phyloP scores from a whole-genome alignment of 257 asterid species.

The Solanum clarkiae region DNA sequence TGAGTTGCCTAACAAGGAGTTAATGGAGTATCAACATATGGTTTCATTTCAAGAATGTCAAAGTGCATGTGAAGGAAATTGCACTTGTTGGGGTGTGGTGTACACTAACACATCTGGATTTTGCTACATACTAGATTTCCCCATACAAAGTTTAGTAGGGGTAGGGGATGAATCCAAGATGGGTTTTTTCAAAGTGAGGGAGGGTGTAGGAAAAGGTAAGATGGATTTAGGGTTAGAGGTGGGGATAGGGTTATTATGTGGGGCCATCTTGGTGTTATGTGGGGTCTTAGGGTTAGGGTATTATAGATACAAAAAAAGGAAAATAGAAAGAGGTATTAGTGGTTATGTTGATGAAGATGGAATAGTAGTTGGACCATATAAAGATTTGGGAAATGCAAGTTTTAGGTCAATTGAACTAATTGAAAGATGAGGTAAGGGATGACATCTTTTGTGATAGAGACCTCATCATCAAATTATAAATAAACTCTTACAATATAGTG shows the following conservation, averaged over 20 bases:
- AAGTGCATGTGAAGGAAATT: slow-evolving; percentile 43
- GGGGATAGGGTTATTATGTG: slow-evolving; percentile 47
- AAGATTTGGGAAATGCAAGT: slow-evolving; percentile 75
- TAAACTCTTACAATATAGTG: not conserved
- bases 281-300: slow-evolving; percentile 41
- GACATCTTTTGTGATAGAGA: slow-evolving; percentile 13
- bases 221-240: slow-evolving; percentile 28
- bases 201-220: slow-evolving; percentile 31
- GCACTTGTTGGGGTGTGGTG: slow-evolving; percentile 89
- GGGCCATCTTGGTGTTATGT: slow-evolving; percentile 35
- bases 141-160: slow-evolving; percentile 42
- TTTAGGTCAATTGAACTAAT: slow-evolving; percentile 80
- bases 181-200: slow-evolving; percentile 77
- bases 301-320: slow-evolving; percentile 25
- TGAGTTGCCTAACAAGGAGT: slow-evolving; percentile 68
- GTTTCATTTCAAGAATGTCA: slow-evolving; percentile 39
- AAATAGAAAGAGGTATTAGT: slow-evolving; percentile 44
- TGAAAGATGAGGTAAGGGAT: slow-evolving; percentile 58
- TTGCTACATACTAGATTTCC: slow-evolving; percentile 69
- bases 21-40: slow-evolving; percentile 42
- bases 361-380: slow-evolving; percentile 66
- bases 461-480: not conserved
- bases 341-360: slow-evolving; percentile 42
- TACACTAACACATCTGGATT: slow-evolving; percentile 82
- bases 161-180: slow-evolving; percentile 50